Percentiles rank a stretch among this genome's conserved stretches.
Evolutionary conservation across 345 rosid species (phyloP).

Genomic region (Triadica sebifera): DNA sequence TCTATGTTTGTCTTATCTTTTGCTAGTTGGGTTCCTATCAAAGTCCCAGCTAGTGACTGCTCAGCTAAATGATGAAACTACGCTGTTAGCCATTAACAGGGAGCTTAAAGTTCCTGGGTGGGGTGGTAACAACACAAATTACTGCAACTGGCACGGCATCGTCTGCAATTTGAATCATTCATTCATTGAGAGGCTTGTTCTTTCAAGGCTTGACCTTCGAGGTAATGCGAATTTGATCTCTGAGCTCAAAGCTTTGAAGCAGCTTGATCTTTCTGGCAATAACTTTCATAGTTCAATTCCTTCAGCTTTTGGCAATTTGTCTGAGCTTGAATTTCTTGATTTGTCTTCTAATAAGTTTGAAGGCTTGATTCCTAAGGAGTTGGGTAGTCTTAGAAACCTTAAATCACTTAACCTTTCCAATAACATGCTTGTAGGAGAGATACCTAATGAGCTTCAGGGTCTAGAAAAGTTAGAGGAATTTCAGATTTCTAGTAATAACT

Average conservation of each 20-base stretch:
- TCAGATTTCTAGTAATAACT: constrained; percentile 68
- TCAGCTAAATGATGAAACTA: constrained; percentile 51
- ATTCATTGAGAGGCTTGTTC: constrained; percentile 65
- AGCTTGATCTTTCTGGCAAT: constrained; percentile 35
- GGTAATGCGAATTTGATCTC: constrained; percentile 74
- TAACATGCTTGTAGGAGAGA: constrained; percentile 51
- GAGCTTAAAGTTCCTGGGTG: constrained; percentile 84
- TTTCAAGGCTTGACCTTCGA: constrained; percentile 72
- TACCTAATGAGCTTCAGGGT: constrained; percentile 42
- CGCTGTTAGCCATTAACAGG: constrained; percentile 57
- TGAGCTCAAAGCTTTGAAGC: constrained; percentile 30
- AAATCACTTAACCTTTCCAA: constrained; percentile 50
- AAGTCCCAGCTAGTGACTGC: constrained; percentile 42
- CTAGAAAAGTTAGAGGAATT: constrained; percentile 63
- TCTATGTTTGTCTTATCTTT: constrained; percentile 38
- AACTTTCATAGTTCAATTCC: constrained; percentile 25
- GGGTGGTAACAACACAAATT: constrained; percentile 62
- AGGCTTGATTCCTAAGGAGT: constrained; percentile 50
- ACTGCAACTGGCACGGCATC: constrained; percentile 79
- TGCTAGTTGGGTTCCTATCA: constrained; percentile 55
- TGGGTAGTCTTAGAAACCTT: constrained; percentile 34
- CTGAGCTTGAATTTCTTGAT: constrained; percentile 52
- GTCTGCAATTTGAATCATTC: constrained; percentile 61
- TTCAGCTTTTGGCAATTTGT: constrained; percentile 25
- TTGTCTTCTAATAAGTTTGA: constrained; percentile 49